phyloP scores from a whole-genome alignment of 1,284 basidiomycete genomes.

The Exobasidium rhododendri region DNA sequence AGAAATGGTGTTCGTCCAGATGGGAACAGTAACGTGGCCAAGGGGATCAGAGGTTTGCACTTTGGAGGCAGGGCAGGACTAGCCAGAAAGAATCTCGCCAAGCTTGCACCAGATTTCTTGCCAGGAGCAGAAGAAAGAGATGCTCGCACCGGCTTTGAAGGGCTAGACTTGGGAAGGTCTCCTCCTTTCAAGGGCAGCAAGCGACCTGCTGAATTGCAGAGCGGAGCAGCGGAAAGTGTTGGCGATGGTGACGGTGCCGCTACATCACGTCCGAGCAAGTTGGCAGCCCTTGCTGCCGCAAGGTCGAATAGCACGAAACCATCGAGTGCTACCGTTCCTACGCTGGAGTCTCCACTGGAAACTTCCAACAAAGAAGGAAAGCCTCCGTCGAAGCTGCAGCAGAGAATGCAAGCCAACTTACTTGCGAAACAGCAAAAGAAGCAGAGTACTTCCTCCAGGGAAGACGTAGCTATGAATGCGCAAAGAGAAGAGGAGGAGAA shows the following conservation, averaged over 20 bases:
- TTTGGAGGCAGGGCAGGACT: slow-evolving; percentile 6
- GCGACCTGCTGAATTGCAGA: slow-evolving; percentile 9
- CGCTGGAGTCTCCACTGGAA: background rate
- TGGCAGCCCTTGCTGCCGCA: slow-evolving; percentile 39
- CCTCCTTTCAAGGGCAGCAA: background rate
- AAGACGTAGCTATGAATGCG: slow-evolving; percentile 4
- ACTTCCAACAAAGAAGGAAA: slow-evolving; percentile 25
- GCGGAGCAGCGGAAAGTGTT: slow-evolving; percentile 3
- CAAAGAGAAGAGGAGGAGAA: slow-evolving; percentile 7
- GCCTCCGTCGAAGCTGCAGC: slow-evolving; percentile 61
- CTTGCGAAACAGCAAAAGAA: slow-evolving; percentile 11
- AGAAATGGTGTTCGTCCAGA: slow-evolving; percentile 21
- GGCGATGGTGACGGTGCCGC: slow-evolving; percentile 5
- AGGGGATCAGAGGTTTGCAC: slow-evolving; percentile 9
- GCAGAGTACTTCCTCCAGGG: slow-evolving; percentile 1
- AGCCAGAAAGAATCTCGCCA: background rate
- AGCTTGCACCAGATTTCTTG: background rate
- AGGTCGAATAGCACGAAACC: slow-evolving; percentile 32
- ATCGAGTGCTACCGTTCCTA: background rate
- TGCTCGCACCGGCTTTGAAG: background rate
- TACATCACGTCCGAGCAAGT: slow-evolving; percentile 31
- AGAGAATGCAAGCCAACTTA: slow-evolving; percentile 56
- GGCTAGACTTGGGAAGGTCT: background rate
- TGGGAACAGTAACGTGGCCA: slow-evolving; percentile 20
- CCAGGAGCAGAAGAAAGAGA: slow-evolving; percentile 1